phyloP scores from a whole-genome alignment of 139 green algal species.

The Chlamydomonas sphaeroides region DNA sequence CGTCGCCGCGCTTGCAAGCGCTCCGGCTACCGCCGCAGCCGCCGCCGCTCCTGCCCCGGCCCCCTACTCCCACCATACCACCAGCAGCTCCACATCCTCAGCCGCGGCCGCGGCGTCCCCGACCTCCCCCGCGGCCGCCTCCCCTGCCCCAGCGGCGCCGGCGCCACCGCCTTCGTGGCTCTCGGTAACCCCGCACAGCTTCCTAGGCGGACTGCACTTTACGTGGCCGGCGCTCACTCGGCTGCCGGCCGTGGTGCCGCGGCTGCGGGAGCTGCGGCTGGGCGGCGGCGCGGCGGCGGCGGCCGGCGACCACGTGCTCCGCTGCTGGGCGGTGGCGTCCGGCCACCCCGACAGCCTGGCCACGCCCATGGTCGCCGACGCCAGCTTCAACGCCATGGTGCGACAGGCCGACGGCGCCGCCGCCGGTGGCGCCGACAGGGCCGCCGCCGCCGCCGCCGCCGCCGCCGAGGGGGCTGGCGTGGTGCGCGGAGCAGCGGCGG shows the following conservation, averaged over 20 bases:
- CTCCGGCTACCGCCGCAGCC: not conserved
- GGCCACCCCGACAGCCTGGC: slow-evolving; percentile 1
- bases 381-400: slow-evolving; percentile 23
- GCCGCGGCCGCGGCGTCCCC: not conserved
- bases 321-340: slow-evolving; percentile 18
- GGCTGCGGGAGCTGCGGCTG: slow-evolving; percentile 32
- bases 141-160: not conserved
- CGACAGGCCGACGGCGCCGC: not conserved
- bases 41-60: not conserved
- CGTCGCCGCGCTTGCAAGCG: not conserved
- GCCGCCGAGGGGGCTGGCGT: too few relatives aligned
- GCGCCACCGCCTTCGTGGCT: not conserved
- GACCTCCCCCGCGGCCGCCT: too few relatives aligned
- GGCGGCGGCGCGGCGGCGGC: not conserved
- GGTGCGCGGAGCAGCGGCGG: not conserved
- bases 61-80: too few relatives aligned
- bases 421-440: too few relatives aligned
- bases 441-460: too few relatives aligned
- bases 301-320: slow-evolving; percentile 18
- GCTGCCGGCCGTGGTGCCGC: slow-evolving; percentile 14
- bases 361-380: not conserved
- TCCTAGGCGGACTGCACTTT: slow-evolving; percentile 16
- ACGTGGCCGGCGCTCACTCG: slow-evolving; percentile 9
- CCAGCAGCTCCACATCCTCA: not conserved
- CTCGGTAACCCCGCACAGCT: slow-evolving; percentile 4